These are phyloP conservation scores for Hygrophorus russula DNA, from an alignment of 768 basidiomycete genomes.

Conservation along the genomic window DNA sequence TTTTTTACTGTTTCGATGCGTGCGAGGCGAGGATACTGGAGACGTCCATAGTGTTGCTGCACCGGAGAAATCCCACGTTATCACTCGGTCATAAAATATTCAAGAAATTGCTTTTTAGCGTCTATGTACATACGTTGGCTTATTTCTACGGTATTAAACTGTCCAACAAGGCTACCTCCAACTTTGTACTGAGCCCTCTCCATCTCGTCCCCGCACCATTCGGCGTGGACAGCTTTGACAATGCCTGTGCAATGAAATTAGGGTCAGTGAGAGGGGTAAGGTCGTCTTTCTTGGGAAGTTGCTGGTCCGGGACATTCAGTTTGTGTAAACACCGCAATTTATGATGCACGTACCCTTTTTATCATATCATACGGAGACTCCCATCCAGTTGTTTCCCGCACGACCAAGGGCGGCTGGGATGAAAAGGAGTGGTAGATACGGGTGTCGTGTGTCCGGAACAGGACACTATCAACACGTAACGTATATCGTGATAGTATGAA, in stretches of 20 bases:
- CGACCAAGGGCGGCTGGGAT: constrained; percentile 44
- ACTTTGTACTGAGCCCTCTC: constrained; percentile 64
- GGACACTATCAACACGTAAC: constrained; percentile 89
- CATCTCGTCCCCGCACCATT: constrained; percentile 70
- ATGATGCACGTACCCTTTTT: constrained; percentile 43
- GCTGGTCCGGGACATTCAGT: constrained; percentile 25
- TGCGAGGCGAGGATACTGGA: constrained; percentile 68
- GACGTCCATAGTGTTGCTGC: constrained; percentile 60
- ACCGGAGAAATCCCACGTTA: too few relatives aligned
- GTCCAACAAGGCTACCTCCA: constrained; percentile 39
- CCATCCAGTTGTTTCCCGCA: constrained; percentile 82
- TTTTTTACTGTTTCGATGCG: constrained; percentile 52
- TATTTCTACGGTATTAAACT: too few relatives aligned
- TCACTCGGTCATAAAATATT: too few relatives aligned
- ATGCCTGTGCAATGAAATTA: constrained; percentile 65
- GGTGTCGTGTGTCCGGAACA: constrained; percentile 85
- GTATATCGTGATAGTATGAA: constrained; percentile 87
- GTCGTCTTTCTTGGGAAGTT: constrained; percentile 65
- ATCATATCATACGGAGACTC: constrained; percentile 82
- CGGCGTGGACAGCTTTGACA: constrained; percentile 48
- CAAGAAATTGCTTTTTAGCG: too few relatives aligned
- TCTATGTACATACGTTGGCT: too few relatives aligned
- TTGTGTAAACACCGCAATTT: constrained; percentile 1
- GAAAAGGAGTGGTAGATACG: constrained; percentile 81
- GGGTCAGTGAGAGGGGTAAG: constrained; percentile 82